phyloP scores from a whole-genome alignment of 208 protist species.

The Crithidia fasciculata region DNA sequence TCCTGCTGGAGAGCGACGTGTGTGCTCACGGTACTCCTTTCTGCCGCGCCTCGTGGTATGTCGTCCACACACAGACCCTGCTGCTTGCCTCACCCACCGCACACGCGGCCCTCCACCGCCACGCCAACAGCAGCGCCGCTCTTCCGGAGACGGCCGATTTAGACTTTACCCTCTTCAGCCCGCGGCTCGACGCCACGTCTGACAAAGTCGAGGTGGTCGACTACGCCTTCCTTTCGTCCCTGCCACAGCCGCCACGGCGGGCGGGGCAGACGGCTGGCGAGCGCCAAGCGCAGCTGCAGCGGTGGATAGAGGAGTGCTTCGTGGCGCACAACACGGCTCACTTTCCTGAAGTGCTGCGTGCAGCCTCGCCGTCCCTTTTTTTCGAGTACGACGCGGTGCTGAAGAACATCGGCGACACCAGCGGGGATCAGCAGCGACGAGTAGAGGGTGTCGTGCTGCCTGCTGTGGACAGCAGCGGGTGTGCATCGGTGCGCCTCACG shows the following conservation, averaged over 20 bases:
- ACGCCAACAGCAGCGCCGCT: not conserved
- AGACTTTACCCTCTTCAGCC: slow-evolving; percentile 55
- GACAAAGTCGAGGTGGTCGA: slow-evolving; percentile 33
- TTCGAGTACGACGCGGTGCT: slow-evolving; percentile 58
- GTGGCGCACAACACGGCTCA: slow-evolving; percentile 18
- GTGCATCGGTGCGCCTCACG: slow-evolving; percentile 27
- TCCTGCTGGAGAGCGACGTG: slow-evolving; percentile 8
- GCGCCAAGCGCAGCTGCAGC: slow-evolving; percentile 29
- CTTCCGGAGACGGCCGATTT: slow-evolving; percentile 24
- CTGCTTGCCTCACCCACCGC: slow-evolving; percentile 32
- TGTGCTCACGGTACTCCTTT: slow-evolving; percentile 21
- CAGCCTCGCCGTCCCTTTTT: slow-evolving; percentile 28
- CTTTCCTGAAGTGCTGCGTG: slow-evolving; percentile 29
- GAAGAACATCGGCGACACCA: not conserved
- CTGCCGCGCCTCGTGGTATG: slow-evolving; percentile 37
- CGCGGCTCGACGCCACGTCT: not conserved
- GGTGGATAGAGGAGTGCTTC: slow-evolving; percentile 54
- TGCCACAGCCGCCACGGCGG: slow-evolving; percentile 30
- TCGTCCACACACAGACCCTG: slow-evolving; percentile 15
- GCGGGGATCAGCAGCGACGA: slow-evolving; percentile 7
- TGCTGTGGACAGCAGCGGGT: slow-evolving; percentile 11
- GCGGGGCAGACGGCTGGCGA: slow-evolving; percentile 21
- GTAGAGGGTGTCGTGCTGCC: slow-evolving; percentile 33
- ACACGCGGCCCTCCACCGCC: not conserved
- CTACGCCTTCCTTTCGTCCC: slow-evolving; percentile 41